Base-by-base conservation (phyloP, 2,329 filamentous ascomycete species). In the Emericellopsis atlantica region DNA sequence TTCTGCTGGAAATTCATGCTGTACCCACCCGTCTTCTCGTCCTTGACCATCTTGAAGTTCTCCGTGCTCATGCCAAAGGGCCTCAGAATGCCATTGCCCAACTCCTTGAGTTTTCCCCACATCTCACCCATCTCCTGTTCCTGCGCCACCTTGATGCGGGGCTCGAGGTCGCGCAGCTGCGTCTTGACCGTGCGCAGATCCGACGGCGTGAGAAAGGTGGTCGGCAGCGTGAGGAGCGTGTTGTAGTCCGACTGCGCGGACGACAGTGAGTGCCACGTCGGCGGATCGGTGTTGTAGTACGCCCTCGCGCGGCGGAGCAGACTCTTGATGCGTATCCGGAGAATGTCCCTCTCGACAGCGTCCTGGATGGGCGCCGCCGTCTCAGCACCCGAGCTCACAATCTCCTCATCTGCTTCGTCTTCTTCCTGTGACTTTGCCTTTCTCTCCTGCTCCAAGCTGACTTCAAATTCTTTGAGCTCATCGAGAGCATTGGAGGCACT, bases 51-150 rank as follows among this genome's bases (percentile, higher is more conserved):
- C 47, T 95, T 79, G 56, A 98, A 96, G 58, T 93, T 95, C 36
- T 94, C 81, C 10, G 92, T 96, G 44, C 84, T 93, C 49, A 98
- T 62, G 1, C 92, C 92, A 66, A 96, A 96, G 1, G 90, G 90
- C 56, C 84, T 94, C 39, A 98, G 59, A 14, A 98, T 77, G 1
- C 88, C 87, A 56, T 98, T 95, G 0, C 92, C 92, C 45, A 98
- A 66, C 61, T 84, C 79, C 57, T 94, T 95, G 51, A 98, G 63
- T 65, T 96, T 95, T 15, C 83, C 85, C 88, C 95, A 94, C 88
- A 96, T 95, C 64, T 98, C 90, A 3, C 75, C 81, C 74, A 92
- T 86, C 62, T 98, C 92, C 50, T 73, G 74, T 54, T 95, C 82
- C 62, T 88, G 86, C 1, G 89, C 88, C 15, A 74, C 74, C 48